Percentiles rank a stretch among this genome's conserved stretches.
phyloP scores from a whole-genome alignment of 768 basidiomycete species.

The Trichaptum fuscoviolaceum region DNA sequence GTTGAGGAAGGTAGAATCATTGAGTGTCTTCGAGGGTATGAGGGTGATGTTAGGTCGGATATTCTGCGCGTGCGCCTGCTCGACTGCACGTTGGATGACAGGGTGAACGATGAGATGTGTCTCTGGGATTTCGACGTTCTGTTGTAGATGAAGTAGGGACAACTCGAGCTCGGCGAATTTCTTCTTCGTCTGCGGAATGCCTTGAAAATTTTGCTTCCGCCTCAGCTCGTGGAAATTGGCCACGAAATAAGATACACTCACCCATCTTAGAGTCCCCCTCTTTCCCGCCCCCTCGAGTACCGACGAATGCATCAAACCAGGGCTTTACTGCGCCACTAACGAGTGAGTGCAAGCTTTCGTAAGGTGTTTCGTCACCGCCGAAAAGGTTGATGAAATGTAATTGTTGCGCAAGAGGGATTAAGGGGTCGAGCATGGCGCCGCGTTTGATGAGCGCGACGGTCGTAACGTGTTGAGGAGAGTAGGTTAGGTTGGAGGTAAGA shows the following conservation, averaged over 20 bases:
- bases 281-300: conserved; percentile 69
- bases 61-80: conserved; percentile 54
- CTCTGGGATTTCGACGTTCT: conserved; percentile 99
- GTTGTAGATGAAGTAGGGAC: conserved; percentile 90
- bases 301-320: conserved; percentile 98
- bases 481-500: conserved; percentile 67
- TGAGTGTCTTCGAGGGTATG: conserved; percentile 67
- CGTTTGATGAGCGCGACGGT: conserved; percentile 97
- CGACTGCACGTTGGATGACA: conserved; percentile 80
- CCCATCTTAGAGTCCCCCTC: conserved; percentile 83
- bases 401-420: conserved; percentile 76
- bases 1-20: conserved; percentile 90
- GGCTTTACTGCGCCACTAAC: conserved; percentile 96
- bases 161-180: conserved; percentile 98
- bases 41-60: conserved; percentile 70
- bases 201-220: conserved; percentile 24
- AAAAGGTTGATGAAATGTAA: conserved; percentile 91
- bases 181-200: conserved; percentile 98
- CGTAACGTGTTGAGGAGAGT: conserved; percentile 73
- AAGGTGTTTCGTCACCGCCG: conserved; percentile 83
- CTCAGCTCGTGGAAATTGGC: conserved; percentile 10
- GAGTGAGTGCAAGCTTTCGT: conserved; percentile 92
- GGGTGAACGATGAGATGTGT: conserved; percentile 92
- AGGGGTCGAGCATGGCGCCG: conserved; percentile 71
- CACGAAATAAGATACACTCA: conserved; percentile 17